These are phyloP conservation scores for Xylaria nigripes DNA, from an alignment of 495 filamentous ascomycete genomes.

Conservation along the genomic window DNA sequence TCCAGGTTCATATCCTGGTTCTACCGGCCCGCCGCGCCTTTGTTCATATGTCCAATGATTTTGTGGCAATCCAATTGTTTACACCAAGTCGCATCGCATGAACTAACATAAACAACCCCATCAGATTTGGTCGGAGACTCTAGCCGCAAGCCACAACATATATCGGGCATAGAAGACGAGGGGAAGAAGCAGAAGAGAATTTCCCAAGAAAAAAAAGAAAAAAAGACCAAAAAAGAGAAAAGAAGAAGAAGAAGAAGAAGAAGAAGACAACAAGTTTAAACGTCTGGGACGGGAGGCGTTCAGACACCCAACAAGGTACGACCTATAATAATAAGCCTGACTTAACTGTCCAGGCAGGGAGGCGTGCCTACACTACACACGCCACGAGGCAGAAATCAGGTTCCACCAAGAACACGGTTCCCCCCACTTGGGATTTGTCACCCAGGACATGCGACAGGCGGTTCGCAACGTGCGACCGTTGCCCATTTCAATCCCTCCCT, in stretches of 20 bases:
- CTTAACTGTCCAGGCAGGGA: not conserved
- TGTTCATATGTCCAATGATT: not conserved
- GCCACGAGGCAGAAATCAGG: constrained; percentile 7
- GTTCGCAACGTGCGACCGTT: constrained; percentile 9
- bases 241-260: not conserved
- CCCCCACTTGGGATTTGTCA: constrained; percentile 12
- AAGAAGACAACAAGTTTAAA: not conserved
- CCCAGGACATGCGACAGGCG: constrained; percentile 11
- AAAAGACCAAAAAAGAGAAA: not conserved
- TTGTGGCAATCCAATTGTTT: constrained; percentile 1
- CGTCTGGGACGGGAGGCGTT: not conserved
- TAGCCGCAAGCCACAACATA: not conserved
- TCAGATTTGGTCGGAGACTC: not conserved
- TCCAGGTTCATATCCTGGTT: constrained; percentile 3
- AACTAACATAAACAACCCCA: constrained; percentile 6
- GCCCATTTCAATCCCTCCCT: not conserved
- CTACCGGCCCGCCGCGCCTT: not conserved
- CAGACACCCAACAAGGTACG: not conserved
- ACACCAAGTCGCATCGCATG: not conserved
- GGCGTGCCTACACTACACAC: not conserved
- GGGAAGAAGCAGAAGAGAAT: not conserved
- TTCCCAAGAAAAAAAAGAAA: not conserved
- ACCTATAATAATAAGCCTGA: not conserved
- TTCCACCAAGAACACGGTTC: constrained; percentile 1
- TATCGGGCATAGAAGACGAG: not conserved